Evolutionary conservation across 75 land plant species (phyloP).

Genomic region (Picea sitchensis): DNA sequence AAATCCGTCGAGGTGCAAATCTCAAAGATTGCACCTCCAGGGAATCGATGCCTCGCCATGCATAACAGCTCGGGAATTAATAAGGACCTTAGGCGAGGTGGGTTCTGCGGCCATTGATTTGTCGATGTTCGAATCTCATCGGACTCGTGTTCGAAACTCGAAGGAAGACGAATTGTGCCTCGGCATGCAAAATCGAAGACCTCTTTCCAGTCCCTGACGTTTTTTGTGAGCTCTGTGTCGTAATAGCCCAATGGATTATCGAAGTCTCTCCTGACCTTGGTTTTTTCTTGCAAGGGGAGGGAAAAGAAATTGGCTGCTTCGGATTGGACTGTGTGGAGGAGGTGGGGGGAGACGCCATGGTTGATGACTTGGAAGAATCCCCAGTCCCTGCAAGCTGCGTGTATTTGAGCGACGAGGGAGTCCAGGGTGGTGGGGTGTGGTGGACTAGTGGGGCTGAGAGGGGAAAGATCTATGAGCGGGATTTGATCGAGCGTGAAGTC

Average conservation of each 20-base stretch:
- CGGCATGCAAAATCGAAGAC: slow-evolving; percentile 56
- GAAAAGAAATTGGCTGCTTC: slow-evolving; percentile 55
- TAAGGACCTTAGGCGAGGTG: neutral
- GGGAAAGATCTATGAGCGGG: no score
- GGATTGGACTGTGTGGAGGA: slow-evolving; percentile 36
- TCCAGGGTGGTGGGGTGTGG: no score
- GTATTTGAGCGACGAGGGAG: slow-evolving; percentile 19
- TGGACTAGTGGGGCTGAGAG: no score
- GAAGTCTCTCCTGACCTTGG: slow-evolving; percentile 50
- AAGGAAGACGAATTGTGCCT: slow-evolving; percentile 24
- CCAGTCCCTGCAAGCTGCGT: slow-evolving; percentile 63
- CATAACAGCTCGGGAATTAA: no score
- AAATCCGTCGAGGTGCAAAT: no score
- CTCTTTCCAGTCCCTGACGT: slow-evolving; percentile 93
- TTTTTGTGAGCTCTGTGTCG: slow-evolving; percentile 86
- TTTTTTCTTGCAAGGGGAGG: slow-evolving; percentile 45
- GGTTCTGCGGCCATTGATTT: slow-evolving; percentile 67
- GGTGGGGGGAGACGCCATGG: slow-evolving; percentile 56
- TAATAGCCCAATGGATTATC: slow-evolving; percentile 61
- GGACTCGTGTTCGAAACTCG: slow-evolving; percentile 20
- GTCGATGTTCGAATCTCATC: neutral
- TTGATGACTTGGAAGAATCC: slow-evolving; percentile 90
- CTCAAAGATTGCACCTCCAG: no score
- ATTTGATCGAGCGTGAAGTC: neutral
- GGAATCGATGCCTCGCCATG: no score